These are phyloP conservation scores for Tricholoma bakamatsutake DNA, from an alignment of 768 basidiomycete genomes.

Conservation along the genomic window DNA sequence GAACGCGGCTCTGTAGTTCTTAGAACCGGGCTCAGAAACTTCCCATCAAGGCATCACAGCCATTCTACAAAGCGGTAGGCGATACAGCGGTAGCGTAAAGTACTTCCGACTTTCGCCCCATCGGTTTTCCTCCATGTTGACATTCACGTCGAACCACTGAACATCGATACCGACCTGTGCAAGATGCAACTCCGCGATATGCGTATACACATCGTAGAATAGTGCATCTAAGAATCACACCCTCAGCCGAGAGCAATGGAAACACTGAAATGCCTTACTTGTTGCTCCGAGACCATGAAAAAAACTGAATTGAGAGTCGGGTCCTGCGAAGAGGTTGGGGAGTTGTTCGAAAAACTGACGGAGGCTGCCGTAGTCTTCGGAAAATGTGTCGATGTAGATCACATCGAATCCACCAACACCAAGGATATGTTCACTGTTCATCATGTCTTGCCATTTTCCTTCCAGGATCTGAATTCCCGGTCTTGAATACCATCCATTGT, in stretches of 20 bases:
- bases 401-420: slow-evolving; percentile 76
- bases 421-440: slow-evolving; percentile 54
- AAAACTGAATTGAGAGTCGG: slow-evolving; percentile 84
- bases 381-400: slow-evolving; percentile 91
- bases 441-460: slow-evolving; percentile 91
- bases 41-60: slow-evolving; percentile 1
- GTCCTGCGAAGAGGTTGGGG: slow-evolving; percentile 68
- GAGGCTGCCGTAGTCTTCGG: slow-evolving; percentile 80
- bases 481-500: slow-evolving; percentile 72
- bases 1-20: no score
- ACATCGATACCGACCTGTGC: slow-evolving; percentile 75
- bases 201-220: slow-evolving; percentile 90
- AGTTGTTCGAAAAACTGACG: slow-evolving; percentile 76
- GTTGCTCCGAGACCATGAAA: slow-evolving; percentile 98
- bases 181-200: slow-evolving; percentile 80
- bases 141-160: slow-evolving; percentile 77
- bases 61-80: slow-evolving; percentile 49
- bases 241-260: slow-evolving; percentile 3
- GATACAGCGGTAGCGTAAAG: slow-evolving; percentile 72
- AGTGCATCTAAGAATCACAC: slow-evolving; percentile 52
- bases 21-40: background rate
- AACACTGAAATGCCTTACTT: slow-evolving; percentile 41
- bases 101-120: slow-evolving; percentile 79
- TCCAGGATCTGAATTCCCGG: slow-evolving; percentile 74
- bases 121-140: slow-evolving; percentile 49